Evolutionary conservation across 2,329 filamentous ascomycete species (phyloP).

Genomic region (Fusarium penzigii): DNA sequence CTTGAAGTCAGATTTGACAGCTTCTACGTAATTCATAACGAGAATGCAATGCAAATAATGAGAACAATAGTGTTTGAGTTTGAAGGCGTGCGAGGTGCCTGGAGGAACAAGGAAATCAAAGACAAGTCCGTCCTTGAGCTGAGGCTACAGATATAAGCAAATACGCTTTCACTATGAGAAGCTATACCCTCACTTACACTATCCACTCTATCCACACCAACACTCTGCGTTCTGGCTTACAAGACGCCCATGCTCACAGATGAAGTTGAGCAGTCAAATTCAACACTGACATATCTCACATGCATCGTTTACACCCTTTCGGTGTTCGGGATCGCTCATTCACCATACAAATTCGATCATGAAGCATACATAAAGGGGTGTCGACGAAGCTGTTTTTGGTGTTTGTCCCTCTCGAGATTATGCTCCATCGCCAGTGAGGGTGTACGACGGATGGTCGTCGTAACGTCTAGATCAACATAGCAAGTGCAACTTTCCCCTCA

Average conservation of each 20-base stretch:
- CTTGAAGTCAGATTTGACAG: conserved; percentile 16
- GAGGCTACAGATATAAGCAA: not conserved
- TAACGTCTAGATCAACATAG: not conserved
- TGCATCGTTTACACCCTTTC: not conserved
- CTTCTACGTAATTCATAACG: conserved; percentile 24
- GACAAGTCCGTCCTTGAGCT: not conserved
- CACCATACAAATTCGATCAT: not conserved
- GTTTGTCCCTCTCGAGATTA: not conserved
- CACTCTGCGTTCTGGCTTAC: no score
- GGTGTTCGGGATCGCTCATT: not conserved
- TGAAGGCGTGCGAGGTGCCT: not conserved
- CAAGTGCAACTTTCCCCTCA: not conserved
- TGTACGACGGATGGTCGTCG: not conserved
- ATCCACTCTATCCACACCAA: no score
- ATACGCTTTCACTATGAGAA: not conserved
- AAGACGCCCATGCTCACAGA: no score
- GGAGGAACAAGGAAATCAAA: not conserved
- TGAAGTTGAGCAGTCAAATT: no score
- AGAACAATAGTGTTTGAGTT: not conserved
- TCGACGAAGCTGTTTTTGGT: not conserved
- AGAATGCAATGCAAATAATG: no score
- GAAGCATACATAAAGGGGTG: not conserved
- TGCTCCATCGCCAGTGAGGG: not conserved
- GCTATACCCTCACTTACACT: no score
- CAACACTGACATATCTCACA: not conserved